Evolutionary conservation across 306 rosid genomes (phyloP).

Genomic region (Cucurbita moschata): DNA sequence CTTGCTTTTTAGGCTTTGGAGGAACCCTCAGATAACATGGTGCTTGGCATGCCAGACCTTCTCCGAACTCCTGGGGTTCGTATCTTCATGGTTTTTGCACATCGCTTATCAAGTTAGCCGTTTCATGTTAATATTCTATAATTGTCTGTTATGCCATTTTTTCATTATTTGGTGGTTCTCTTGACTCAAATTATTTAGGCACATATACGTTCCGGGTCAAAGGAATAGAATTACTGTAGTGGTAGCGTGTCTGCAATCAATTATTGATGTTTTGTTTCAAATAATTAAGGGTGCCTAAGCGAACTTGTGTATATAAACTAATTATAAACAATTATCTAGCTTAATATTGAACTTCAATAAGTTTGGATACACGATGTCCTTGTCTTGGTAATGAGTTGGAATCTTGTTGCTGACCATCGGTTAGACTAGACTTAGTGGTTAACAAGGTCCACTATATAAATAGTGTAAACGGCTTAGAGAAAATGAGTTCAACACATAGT

Average conservation of each 20-base stretch:
- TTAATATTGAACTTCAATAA: background rate
- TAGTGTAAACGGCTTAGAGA: background rate
- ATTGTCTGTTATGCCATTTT: background rate
- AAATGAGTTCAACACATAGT: background rate
- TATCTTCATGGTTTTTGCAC: slow-evolving; percentile 7
- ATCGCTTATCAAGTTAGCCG: background rate
- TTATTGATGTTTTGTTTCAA: background rate
- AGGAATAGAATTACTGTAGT: background rate
- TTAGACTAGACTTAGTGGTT: background rate
- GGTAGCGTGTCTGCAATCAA: background rate
- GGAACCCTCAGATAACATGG: slow-evolving; percentile 50
- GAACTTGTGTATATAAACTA: no score
- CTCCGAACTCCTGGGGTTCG: slow-evolving; percentile 66
- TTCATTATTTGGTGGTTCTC: background rate
- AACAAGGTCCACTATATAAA: background rate
- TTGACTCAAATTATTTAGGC: background rate
- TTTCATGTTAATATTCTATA: background rate
- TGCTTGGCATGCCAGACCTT: slow-evolving; percentile 37
- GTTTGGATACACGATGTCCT: background rate
- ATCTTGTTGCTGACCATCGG: background rate
- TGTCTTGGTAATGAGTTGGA: background rate
- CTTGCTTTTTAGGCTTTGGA: slow-evolving; percentile 31
- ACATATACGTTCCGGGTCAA: background rate
- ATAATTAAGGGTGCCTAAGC: background rate
- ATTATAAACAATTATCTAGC: background rate